Percentiles rank a stretch among this genome's conserved stretches.
Evolutionary conservation across 2,329 filamentous ascomycete genomes (phyloP).

Genomic region (Aspergillus ruber): DNA sequence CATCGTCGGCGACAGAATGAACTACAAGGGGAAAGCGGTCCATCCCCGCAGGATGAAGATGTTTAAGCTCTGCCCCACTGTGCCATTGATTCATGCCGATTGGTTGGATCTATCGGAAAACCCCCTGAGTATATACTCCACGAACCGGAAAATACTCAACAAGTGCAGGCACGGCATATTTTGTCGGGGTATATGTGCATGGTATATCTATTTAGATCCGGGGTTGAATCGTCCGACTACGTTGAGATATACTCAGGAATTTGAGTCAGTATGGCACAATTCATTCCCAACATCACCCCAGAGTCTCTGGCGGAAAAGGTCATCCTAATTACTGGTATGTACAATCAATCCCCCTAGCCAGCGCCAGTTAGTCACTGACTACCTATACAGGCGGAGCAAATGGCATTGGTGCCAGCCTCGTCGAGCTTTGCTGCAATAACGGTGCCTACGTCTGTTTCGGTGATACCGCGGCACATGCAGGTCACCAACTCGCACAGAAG

Average conservation of each 20-base stretch:
- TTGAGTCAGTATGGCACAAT: constrained; percentile 7
- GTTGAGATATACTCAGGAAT: no score
- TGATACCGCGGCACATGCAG: constrained; percentile 33
- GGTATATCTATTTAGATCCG: background rate
- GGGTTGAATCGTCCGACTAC: no score
- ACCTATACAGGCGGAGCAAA: constrained; percentile 34
- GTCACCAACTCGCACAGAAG: constrained; percentile 21
- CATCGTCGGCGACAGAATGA: background rate
- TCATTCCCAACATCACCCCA: constrained; percentile 5
- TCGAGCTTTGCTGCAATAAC: constrained; percentile 31
- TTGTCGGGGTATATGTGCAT: no score
- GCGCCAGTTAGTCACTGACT: background rate
- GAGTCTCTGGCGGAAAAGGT: constrained; percentile 15
- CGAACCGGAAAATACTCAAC: no score
- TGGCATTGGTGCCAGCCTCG: constrained; percentile 40
- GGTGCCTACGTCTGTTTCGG: constrained; percentile 42
- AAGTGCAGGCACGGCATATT: no score
- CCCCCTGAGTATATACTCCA: background rate
- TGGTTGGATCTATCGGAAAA: background rate
- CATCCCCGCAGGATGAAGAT: background rate
- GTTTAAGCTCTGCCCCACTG: background rate
- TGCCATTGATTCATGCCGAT: background rate
- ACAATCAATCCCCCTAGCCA: background rate
- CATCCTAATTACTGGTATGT: constrained; percentile 14
- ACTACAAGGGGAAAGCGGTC: background rate